These are phyloP conservation scores for Porodaedalea pini DNA, from an alignment of 1,284 basidiomycete species.

Conservation along the genomic window DNA sequence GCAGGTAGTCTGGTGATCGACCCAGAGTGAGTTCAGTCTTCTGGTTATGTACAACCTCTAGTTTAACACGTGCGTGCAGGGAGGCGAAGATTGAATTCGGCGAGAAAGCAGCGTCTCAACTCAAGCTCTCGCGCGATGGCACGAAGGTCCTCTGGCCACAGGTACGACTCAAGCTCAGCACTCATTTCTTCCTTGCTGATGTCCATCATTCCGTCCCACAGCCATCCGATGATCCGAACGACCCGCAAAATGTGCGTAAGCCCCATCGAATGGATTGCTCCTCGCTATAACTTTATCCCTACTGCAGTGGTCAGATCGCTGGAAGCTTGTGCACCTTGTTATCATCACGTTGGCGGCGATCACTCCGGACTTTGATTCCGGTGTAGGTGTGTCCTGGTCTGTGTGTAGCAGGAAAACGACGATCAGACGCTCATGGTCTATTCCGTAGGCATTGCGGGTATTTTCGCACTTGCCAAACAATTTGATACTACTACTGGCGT, in stretches of 20 bases:
- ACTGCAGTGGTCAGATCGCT: conserved; percentile 39
- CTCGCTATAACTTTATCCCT: neutral
- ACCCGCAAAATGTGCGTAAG: conserved; percentile 59
- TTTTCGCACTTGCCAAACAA: conserved; percentile 56
- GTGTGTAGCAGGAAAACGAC: neutral
- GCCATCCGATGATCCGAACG: conserved; percentile 57
- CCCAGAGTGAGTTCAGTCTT: conserved; percentile 41
- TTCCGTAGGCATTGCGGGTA: conserved; percentile 47
- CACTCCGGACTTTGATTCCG: conserved; percentile 66
- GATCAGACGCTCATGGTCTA: neutral
- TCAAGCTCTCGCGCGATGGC: conserved; percentile 45
- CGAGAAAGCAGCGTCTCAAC: conserved; percentile 40
- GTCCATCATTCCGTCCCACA: conserved; percentile 33
- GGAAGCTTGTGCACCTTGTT: conserved; percentile 52
- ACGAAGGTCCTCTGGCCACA: conserved; percentile 7
- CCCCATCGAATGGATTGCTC: neutral
- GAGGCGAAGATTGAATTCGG: conserved; percentile 54
- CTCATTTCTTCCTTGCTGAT: too few relatives aligned
- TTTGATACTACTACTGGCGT: conserved; percentile 54
- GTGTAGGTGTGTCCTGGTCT: conserved; percentile 45
- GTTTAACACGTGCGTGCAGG: conserved; percentile 29
- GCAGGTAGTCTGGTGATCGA: conserved; percentile 60
- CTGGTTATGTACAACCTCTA: conserved; percentile 25
- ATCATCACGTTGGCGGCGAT: conserved; percentile 64
- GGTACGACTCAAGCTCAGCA: too few relatives aligned